Percentiles rank a stretch among this genome's conserved stretches.
phyloP scores from a whole-genome alignment of 768 basidiomycete species.

The Tulasnella sp. region DNA sequence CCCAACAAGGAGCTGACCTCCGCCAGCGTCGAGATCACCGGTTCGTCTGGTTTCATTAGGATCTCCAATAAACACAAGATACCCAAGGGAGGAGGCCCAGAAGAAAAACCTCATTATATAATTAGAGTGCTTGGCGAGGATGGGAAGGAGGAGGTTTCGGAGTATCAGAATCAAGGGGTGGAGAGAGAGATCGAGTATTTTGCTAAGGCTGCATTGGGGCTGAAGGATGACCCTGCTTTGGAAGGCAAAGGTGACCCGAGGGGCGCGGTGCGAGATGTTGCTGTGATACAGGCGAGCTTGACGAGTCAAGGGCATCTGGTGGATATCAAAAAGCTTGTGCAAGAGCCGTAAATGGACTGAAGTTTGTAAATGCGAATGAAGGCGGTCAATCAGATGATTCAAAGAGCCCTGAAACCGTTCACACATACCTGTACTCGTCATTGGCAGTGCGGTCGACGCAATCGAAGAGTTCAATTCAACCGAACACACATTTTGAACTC shows the following conservation, averaged over 20 bases:
- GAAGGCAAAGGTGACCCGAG: conserved; percentile 50
- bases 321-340: conserved; percentile 35
- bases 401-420: too few species aligned
- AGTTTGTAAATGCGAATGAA: too few species aligned
- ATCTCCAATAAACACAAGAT: too few species aligned
- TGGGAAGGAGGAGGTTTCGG: conserved; percentile 26
- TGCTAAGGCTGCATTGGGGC: conserved; percentile 41
- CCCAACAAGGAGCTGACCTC: conserved; percentile 34
- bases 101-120: conserved; percentile 19
- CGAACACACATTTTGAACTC: too few species aligned
- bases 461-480: too few species aligned
- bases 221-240: conserved; percentile 23
- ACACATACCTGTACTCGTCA: too few species aligned
- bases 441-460: too few species aligned
- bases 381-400: too few species aligned
- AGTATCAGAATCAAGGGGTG: conserved; percentile 34
- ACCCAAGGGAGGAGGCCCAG: conserved; percentile 24
- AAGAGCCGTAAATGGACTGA: conserved; percentile 7
- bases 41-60: conserved; percentile 43
- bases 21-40: conserved; percentile 36
- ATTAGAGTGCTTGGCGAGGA: conserved; percentile 30
- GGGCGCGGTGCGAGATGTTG: conserved; percentile 63
- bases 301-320: conserved; percentile 53
- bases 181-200: conserved; percentile 47
- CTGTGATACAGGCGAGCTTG: conserved; percentile 67